Conservation (phyloP, 1,284 basidiomycete species). For the Cutaneotrichosporon dermatis region DNA sequence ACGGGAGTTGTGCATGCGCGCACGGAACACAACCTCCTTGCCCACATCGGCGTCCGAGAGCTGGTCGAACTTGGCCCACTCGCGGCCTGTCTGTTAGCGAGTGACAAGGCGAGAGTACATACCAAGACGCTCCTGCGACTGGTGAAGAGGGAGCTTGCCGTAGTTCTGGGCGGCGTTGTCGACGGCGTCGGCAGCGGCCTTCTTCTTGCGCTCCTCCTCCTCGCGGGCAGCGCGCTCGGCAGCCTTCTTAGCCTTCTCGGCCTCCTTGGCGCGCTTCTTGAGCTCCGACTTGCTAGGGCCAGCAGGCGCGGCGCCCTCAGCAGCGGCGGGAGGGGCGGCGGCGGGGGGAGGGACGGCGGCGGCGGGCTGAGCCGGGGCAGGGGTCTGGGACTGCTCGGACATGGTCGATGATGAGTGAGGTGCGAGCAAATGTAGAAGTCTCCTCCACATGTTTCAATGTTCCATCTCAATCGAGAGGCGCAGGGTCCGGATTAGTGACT, state of each 20-base stretch:
- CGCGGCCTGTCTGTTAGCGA: constrained; percentile 48
- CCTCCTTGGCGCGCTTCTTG: constrained; percentile 88
- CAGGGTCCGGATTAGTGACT: too few relatives aligned
- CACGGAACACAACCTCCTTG: constrained; percentile 78
- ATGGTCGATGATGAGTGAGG: constrained; percentile 8
- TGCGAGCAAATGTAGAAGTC: too few relatives aligned
- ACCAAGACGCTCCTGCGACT: constrained; percentile 67
- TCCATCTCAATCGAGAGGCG: too few relatives aligned
- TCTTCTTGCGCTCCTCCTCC: constrained; percentile 68
- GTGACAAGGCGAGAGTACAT: background rate
- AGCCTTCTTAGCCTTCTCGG: constrained; percentile 87
- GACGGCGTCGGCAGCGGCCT: constrained; percentile 68
- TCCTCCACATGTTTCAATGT: too few relatives aligned
- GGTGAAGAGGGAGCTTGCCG: constrained; percentile 84
- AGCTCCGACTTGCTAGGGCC: constrained; percentile 79
- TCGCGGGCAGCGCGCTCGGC: constrained; percentile 76
- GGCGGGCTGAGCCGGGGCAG: constrained; percentile 9
- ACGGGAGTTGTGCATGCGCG: constrained; percentile 86
- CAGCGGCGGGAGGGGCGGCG: constrained; percentile 13
- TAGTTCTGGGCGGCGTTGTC: constrained; percentile 85
- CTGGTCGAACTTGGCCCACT: constrained; percentile 60
- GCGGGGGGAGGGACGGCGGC: constrained; percentile 12
- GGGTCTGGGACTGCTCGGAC: constrained; percentile 22
- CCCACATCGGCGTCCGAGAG: constrained; percentile 67
- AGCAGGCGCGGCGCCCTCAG: constrained; percentile 22